Conservation (phyloP, 768 basidiomycete species). For the Tubosaeta brunneosetosa region DNA sequence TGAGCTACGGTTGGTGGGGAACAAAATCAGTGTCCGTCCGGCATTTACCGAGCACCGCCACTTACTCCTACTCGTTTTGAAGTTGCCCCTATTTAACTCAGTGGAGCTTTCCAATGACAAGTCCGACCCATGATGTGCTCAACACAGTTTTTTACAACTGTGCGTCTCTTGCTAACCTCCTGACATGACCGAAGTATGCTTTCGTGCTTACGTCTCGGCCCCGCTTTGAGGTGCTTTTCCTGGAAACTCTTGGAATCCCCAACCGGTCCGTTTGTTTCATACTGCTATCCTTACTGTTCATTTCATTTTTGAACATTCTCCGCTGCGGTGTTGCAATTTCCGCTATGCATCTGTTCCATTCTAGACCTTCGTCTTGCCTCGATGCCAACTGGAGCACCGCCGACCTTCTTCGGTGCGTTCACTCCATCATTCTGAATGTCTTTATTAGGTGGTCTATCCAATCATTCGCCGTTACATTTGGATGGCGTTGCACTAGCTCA, state of each 20-base stretch:
- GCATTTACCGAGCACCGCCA: conserved; percentile 39
- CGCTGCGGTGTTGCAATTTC: conserved; percentile 48
- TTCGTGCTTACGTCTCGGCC: neutral
- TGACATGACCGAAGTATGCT: neutral
- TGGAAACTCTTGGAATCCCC: conserved; percentile 62
- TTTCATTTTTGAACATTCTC: conserved; percentile 23
- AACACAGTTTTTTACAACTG: neutral
- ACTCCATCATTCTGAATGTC: neutral
- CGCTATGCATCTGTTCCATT: conserved; percentile 47
- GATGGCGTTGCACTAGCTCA: neutral
- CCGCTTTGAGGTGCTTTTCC: conserved; percentile 44
- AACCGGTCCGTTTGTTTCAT: conserved; percentile 70
- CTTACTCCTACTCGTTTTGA: neutral
- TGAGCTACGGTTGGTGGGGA: conserved; percentile 4
- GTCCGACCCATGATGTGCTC: too few species aligned
- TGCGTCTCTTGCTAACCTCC: too few species aligned
- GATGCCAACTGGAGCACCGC: neutral
- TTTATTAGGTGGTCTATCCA: neutral
- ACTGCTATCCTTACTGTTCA: conserved; percentile 4
- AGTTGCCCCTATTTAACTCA: neutral
- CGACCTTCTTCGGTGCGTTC: neutral
- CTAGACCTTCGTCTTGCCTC: conserved; percentile 36
- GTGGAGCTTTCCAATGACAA: too few species aligned
- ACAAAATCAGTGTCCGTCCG: conserved; percentile 35
- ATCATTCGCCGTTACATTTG: neutral